Conservation (phyloP, 2,329 filamentous ascomycete species). For the Penicillium griseofulvum region DNA sequence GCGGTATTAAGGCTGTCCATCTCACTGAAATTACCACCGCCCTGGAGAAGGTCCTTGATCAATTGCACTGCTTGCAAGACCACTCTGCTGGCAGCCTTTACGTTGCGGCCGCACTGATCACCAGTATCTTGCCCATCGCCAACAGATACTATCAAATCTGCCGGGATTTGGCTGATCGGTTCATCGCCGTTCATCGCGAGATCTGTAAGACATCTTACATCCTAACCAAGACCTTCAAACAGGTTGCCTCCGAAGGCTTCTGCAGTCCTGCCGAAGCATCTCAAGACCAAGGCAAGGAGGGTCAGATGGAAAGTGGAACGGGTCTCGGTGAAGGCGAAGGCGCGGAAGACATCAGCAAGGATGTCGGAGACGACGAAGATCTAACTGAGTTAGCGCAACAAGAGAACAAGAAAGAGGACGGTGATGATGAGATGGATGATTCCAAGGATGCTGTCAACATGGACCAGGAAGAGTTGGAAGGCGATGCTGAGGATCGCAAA, state of each 20-base stretch:
- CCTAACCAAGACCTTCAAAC: constrained; percentile 72
- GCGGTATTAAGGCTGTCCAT: constrained; percentile 60
- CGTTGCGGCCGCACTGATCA: constrained; percentile 57
- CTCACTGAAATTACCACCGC: constrained; percentile 53
- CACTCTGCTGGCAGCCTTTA: constrained; percentile 42
- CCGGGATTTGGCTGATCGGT: constrained; percentile 56
- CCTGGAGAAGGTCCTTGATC: constrained; percentile 46
- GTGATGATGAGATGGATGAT: constrained; percentile 44
- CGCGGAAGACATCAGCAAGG: constrained; percentile 96
- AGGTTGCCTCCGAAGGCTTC: constrained; percentile 81
- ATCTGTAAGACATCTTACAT: constrained; percentile 72
- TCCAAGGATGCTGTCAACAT: constrained; percentile 51
- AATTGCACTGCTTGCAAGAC: constrained; percentile 48
- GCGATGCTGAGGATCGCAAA: constrained; percentile 66
- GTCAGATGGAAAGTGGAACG: constrained; percentile 85
- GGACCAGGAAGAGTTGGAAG: constrained; percentile 86
- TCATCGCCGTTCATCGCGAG: constrained; percentile 65
- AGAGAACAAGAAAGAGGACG: constrained; percentile 59
- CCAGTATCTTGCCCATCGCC: constrained; percentile 67
- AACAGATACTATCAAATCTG: constrained; percentile 68
- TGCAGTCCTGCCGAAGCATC: constrained; percentile 84
- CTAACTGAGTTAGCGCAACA: constrained; percentile 88
- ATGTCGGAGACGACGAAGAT: constrained; percentile 91
- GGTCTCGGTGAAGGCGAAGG: constrained; percentile 94
- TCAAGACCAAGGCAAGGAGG: constrained; percentile 65